phyloP scores from a whole-genome alignment of 2,329 filamentous ascomycete species.

The Epichloe sylvatica region DNA sequence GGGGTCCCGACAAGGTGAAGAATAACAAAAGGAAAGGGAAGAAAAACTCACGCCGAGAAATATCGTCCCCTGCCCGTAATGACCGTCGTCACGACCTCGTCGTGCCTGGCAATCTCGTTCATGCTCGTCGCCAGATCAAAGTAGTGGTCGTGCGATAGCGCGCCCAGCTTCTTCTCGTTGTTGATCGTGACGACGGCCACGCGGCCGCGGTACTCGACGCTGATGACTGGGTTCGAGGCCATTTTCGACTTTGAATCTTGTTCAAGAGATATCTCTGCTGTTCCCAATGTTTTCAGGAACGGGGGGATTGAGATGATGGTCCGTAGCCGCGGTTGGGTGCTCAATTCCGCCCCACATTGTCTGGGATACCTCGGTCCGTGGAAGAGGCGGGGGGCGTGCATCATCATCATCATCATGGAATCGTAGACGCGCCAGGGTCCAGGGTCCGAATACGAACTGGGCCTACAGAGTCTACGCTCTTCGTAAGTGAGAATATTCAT shows the following conservation, averaged over 20 bases:
- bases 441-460: too few relatives aligned
- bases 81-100: conserved; percentile 75
- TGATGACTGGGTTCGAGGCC: conserved; percentile 12
- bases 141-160: conserved; percentile 58
- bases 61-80: conserved; percentile 67
- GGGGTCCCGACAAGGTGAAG: not conserved
- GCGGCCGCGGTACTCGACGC: conserved; percentile 27
- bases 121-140: conserved; percentile 61
- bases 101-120: conserved; percentile 60
- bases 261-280: too few relatives aligned
- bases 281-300: not conserved
- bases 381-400: too few relatives aligned
- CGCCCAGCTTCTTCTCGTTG: conserved; percentile 76
- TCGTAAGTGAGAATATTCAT: too few relatives aligned
- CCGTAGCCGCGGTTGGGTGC: not conserved
- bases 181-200: conserved; percentile 70
- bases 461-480: too few relatives aligned
- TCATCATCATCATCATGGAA: too few relatives aligned
- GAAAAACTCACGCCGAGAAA: conserved; percentile 66
- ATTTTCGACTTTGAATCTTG: too few relatives aligned
- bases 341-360: too few relatives aligned
- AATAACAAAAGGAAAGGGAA: not conserved
- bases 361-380: too few relatives aligned
- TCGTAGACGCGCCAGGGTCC: too few relatives aligned
- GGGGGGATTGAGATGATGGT: too few relatives aligned